phyloP scores from a whole-genome alignment of 768 basidiomycete species.

The Cyathus striatus region DNA sequence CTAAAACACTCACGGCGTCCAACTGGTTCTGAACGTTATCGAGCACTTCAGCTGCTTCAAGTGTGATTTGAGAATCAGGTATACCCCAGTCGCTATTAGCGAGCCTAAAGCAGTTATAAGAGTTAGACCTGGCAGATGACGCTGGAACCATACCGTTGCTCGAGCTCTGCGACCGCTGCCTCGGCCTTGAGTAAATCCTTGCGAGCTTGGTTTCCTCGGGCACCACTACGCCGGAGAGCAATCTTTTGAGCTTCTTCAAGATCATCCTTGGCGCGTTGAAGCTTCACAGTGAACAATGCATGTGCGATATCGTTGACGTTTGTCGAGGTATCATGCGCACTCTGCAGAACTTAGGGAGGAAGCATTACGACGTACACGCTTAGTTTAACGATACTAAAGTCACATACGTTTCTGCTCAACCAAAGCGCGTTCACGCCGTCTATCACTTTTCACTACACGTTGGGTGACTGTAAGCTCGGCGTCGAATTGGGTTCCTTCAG shows the following conservation, averaged over 20 bases:
- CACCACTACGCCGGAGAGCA: constrained; percentile 47
- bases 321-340: neutral
- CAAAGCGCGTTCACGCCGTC: constrained; percentile 24
- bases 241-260: constrained; percentile 37
- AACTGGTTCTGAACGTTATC: too few relatives aligned
- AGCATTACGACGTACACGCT: too few relatives aligned
- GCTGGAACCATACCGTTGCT: neutral
- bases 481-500: neutral
- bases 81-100: neutral
- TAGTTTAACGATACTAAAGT: too few relatives aligned
- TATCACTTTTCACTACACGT: constrained; percentile 40
- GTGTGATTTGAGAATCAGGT: constrained; percentile 17
- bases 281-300: neutral
- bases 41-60: constrained; percentile 13
- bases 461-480: constrained; percentile 20
- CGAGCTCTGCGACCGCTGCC: constrained; percentile 26
- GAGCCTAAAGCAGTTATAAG: too few relatives aligned
- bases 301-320: neutral
- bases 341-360: too few relatives aligned
- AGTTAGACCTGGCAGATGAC: too few relatives aligned
- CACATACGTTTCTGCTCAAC: constrained; percentile 19
- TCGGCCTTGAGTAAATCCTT: constrained; percentile 45
- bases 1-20: neutral
- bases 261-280: constrained; percentile 10
- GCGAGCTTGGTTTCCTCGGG: constrained; percentile 52